A percentile compares a stretch with the other conserved stretches of the same genome.
These are phyloP conservation scores for Cryphonectria parasitica DNA, from an alignment of 2,329 filamentous ascomycete species.

Conservation along the genomic window DNA sequence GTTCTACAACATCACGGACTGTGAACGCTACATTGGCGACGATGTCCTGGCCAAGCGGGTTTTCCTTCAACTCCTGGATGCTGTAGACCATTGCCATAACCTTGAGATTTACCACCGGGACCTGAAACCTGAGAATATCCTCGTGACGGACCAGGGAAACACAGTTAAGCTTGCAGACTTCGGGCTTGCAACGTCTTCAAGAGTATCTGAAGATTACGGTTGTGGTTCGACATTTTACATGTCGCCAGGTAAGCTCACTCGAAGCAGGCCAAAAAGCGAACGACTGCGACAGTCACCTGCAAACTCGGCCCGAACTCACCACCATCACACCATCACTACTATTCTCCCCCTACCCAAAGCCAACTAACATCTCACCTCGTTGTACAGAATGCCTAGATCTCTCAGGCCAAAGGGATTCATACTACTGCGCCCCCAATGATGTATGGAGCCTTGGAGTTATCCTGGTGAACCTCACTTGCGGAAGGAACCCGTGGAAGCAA, in stretches of 20 bases:
- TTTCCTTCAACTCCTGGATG: slow-evolving; percentile 95
- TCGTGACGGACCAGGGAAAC: slow-evolving; percentile 85
- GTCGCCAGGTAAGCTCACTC: slow-evolving; percentile 81
- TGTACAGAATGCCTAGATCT: slow-evolving; percentile 84
- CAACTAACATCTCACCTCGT: slow-evolving; percentile 38
- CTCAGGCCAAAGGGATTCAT: slow-evolving; percentile 73
- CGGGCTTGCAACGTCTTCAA: slow-evolving; percentile 86
- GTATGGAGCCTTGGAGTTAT: slow-evolving; percentile 99
- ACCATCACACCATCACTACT: slow-evolving; percentile 5
- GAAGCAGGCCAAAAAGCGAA: slow-evolving; percentile 15
- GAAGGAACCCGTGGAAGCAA: slow-evolving; percentile 98
- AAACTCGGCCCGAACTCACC: slow-evolving; percentile 32
- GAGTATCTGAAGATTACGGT: slow-evolving; percentile 88
- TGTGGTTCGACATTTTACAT: slow-evolving; percentile 99
- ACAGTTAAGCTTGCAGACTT: slow-evolving; percentile 97
- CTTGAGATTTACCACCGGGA: slow-evolving; percentile 96
- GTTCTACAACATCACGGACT: slow-evolving; percentile 96
- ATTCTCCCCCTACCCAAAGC: slow-evolving; percentile 10
- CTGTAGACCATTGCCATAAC: slow-evolving; percentile 92
- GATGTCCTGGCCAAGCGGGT: slow-evolving; percentile 84
- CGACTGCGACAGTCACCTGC: slow-evolving; percentile 6
- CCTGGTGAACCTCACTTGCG: slow-evolving; percentile 94
- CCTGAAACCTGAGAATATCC: slow-evolving; percentile 96
- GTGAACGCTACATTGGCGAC: slow-evolving; percentile 90
- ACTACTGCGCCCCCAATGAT: slow-evolving; percentile 92